Conservation (phyloP, 2,329 filamentous ascomycete species). For the Claviceps paspali region DNA sequence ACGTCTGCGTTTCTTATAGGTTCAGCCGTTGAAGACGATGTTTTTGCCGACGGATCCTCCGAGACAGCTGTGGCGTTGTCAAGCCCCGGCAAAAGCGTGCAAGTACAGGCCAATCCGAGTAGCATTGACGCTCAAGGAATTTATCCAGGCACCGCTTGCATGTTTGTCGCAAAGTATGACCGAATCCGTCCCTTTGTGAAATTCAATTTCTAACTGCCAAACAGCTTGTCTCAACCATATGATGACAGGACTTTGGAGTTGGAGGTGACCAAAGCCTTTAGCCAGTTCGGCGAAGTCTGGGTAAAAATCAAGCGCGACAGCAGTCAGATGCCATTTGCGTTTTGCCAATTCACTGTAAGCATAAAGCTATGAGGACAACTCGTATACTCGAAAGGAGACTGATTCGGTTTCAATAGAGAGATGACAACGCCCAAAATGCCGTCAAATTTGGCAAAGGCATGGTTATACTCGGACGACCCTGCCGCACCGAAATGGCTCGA, state of each 20-base stretch:
- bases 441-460: slow-evolving; percentile 29
- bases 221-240: slow-evolving; percentile 34
- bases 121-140: slow-evolving; percentile 33
- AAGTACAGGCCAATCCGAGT: slow-evolving; percentile 3
- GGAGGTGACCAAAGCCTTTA: slow-evolving; percentile 37
- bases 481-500: slow-evolving; percentile 44
- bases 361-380: no score
- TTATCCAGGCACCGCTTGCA: slow-evolving; percentile 39
- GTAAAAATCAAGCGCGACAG: slow-evolving; percentile 48
- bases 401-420: slow-evolving; percentile 21
- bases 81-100: not conserved
- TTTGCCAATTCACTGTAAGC: slow-evolving; percentile 46
- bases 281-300: slow-evolving; percentile 38
- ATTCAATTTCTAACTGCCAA: slow-evolving; percentile 6
- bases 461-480: slow-evolving; percentile 38
- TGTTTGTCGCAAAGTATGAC: slow-evolving; percentile 53
- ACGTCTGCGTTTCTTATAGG: slow-evolving; percentile 7
- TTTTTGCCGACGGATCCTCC: slow-evolving; percentile 6
- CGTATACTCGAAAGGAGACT: no score
- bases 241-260: slow-evolving; percentile 35
- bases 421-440: slow-evolving; percentile 33
- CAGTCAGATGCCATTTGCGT: slow-evolving; percentile 46
- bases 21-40: slow-evolving; percentile 9
- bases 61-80: slow-evolving; percentile 1
- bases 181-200: not conserved